These are phyloP conservation scores for Saussurea involucrata DNA, from an alignment of 129 eudicot genomes.

Conservation along the genomic window DNA sequence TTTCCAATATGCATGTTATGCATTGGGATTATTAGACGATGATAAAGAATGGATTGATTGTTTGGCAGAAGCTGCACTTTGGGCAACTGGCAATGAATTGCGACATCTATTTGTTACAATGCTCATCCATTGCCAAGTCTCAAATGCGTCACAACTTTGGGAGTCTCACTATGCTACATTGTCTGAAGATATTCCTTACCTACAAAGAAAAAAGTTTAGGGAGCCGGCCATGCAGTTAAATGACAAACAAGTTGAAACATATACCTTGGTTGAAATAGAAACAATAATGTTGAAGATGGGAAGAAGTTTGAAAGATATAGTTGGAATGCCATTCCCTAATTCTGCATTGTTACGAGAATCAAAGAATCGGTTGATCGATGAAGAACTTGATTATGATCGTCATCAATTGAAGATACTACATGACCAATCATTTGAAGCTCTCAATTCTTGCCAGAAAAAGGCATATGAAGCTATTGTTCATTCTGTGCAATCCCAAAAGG, in stretches of 20 bases:
- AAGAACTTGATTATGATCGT: background rate
- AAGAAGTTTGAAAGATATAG: background rate
- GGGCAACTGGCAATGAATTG: background rate
- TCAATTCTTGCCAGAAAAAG: background rate
- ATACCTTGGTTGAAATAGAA: slow-evolving; percentile 1
- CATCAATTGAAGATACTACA: background rate
- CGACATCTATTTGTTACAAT: background rate
- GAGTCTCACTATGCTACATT: background rate
- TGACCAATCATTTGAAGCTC: background rate
- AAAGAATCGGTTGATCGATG: background rate
- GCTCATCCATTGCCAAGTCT: background rate
- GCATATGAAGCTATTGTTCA: background rate
- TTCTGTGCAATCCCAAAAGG: background rate
- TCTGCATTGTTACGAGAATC: background rate
- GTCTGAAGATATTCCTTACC: background rate
- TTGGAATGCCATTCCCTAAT: background rate
- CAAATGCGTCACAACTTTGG: slow-evolving; percentile 4
- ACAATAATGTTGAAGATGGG: slow-evolving; percentile 4
- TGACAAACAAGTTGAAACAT: background rate
- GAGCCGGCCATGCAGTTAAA: background rate
- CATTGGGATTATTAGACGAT: background rate
- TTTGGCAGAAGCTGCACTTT: background rate
- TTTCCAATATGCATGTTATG: background rate
- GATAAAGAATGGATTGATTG: background rate
- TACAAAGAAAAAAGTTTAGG: background rate